phyloP scores from a whole-genome alignment of 169 alveolate species.

The Perkinsus marinus region DNA sequence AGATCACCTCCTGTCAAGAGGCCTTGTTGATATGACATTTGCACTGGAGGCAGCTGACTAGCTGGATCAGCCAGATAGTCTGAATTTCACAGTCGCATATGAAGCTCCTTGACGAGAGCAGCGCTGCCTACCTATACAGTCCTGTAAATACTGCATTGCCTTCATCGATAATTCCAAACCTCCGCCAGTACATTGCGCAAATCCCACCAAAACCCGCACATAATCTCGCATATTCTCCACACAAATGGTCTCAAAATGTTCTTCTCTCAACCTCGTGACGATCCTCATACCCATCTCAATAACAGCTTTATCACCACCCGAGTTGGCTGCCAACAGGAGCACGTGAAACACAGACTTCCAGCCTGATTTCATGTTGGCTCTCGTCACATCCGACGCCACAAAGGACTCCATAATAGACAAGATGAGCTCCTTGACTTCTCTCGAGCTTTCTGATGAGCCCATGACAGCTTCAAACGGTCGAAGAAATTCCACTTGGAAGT shows the following conservation, averaged over 20 bases:
- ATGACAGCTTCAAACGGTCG: constrained; percentile 57
- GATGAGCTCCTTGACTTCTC: constrained; percentile 5
- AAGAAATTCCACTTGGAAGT: constrained; percentile 59
- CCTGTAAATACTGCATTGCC: not conserved
- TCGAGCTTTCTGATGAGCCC: constrained; percentile 15
- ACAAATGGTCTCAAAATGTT: not conserved
- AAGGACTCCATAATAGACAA: not conserved
- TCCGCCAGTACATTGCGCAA: not conserved
- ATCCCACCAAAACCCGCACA: not conserved
- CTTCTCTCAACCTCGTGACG: not conserved
- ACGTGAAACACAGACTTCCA: not conserved
- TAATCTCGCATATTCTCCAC: not conserved
- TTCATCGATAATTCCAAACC: not conserved
- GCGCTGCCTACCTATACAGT: not conserved
- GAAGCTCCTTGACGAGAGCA: not conserved
- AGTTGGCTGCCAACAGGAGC: not conserved
- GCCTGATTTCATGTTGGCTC: constrained; percentile 10
- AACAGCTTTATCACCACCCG: not conserved
- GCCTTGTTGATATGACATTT: not conserved
- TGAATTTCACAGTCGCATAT: not conserved
- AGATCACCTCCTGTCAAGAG: not conserved
- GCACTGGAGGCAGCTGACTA: not conserved
- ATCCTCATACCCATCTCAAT: not conserved
- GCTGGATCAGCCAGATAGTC: not conserved
- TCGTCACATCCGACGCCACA: not conserved